These are phyloP conservation scores for Thelephora terrestris DNA, from an alignment of 1,284 basidiomycete genomes.

Conservation along the genomic window DNA sequence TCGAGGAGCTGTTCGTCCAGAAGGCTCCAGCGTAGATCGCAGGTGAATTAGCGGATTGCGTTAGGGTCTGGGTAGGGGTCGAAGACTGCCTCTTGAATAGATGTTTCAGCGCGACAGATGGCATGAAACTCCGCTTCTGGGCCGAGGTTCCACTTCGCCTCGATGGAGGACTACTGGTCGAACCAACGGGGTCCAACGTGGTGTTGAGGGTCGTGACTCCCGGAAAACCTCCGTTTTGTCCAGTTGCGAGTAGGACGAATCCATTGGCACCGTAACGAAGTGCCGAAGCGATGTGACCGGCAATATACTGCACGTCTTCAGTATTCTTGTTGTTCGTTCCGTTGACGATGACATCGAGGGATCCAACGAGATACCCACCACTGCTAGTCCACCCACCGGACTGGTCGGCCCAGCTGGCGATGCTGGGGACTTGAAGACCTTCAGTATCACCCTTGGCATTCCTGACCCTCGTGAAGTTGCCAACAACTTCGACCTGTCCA, in stretches of 20 bases:
- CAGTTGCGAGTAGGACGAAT: conserved; percentile 45
- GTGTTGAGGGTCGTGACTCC: conserved; percentile 47
- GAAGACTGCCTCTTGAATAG: conserved; percentile 46
- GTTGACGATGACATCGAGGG: conserved; percentile 63
- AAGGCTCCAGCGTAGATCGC: conserved; percentile 82
- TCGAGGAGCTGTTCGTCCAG: conserved; percentile 75
- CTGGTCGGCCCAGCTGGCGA: conserved; percentile 70
- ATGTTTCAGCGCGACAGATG: conserved; percentile 33
- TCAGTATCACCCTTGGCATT: conserved; percentile 26
- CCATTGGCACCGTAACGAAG: conserved; percentile 60
- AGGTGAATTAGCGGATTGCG: conserved; percentile 53
- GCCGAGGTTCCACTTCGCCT: conserved; percentile 24
- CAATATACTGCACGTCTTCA: conserved; percentile 42
- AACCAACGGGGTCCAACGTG: conserved; percentile 33
- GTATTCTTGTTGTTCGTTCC: conserved; percentile 34
- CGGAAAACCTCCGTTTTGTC: conserved; percentile 50
- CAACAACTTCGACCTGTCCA: conserved; percentile 54
- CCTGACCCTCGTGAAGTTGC: conserved; percentile 61
- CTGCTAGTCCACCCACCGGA: conserved; percentile 58
- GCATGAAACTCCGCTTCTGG: conserved; percentile 32
- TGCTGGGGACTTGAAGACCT: conserved; percentile 46
- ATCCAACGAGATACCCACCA: conserved; percentile 68
- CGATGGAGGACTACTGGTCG: conserved; percentile 18
- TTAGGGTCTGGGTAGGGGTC: conserved; percentile 37
- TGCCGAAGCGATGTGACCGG: conserved; percentile 49